phyloP scores from a whole-genome alignment of 495 filamentous ascomycete species.

The Massariosphaeria phaeospora region DNA sequence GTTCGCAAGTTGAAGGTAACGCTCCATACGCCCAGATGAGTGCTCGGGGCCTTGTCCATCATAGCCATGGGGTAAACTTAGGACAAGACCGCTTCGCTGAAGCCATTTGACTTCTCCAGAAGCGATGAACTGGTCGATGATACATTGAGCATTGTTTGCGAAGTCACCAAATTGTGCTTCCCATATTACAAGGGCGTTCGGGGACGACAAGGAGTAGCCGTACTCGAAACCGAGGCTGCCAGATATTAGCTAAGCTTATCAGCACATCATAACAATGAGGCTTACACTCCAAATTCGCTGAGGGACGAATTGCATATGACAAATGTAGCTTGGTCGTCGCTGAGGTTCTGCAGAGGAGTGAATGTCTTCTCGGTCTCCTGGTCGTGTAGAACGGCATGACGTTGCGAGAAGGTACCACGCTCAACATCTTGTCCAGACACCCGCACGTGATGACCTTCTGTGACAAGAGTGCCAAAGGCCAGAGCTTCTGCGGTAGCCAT shows the following conservation, averaged over 20 bases:
- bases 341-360: slow-evolving; percentile 85
- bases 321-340: slow-evolving; percentile 84
- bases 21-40: slow-evolving; percentile 94
- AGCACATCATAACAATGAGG: slow-evolving; percentile 13
- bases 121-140: slow-evolving; percentile 97
- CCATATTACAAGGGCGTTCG: slow-evolving; percentile 97
- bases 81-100: slow-evolving; percentile 89
- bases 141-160: slow-evolving; percentile 97
- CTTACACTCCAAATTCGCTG: slow-evolving; percentile 83
- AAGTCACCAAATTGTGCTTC: slow-evolving; percentile 99
- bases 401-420: slow-evolving; percentile 98
- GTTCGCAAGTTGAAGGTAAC: slow-evolving; percentile 95
- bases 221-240: slow-evolving; percentile 89
- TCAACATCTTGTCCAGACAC: slow-evolving; percentile 98
- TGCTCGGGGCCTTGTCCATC: slow-evolving; percentile 98
- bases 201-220: slow-evolving; percentile 93
- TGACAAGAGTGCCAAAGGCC: slow-evolving; percentile 85
- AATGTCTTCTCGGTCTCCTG: slow-evolving; percentile 89
- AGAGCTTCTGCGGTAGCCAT: slow-evolving; percentile 97
- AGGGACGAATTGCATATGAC: slow-evolving; percentile 96
- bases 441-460: slow-evolving; percentile 92
- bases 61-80: slow-evolving; percentile 94
- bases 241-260: slow-evolving; percentile 1
- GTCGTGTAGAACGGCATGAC: slow-evolving; percentile 95
- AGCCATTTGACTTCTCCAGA: slow-evolving; percentile 98